phyloP scores from a whole-genome alignment of 2,329 filamentous ascomycete genomes.

The Fusarium sp. region DNA sequence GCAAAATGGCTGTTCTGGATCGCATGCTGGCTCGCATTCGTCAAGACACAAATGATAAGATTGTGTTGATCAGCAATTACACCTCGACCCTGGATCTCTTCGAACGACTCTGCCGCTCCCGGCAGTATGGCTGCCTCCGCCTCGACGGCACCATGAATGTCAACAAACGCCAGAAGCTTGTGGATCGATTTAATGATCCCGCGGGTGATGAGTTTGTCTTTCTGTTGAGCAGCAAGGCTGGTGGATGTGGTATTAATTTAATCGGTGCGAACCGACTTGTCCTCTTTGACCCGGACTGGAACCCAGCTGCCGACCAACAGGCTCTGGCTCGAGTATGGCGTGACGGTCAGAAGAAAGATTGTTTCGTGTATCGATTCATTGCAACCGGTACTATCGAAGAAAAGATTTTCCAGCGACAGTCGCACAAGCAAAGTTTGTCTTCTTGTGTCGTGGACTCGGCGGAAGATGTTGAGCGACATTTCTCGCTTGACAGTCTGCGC shows the following conservation, averaged over 20 bases:
- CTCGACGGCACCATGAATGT: constrained; percentile 98
- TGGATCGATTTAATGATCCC: constrained; percentile 97
- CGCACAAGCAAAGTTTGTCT: constrained; percentile 95
- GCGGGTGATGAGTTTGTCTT: constrained; percentile 92
- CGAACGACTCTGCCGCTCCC: constrained; percentile 85
- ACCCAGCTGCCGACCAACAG: constrained; percentile 96
- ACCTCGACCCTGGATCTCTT: constrained; percentile 96
- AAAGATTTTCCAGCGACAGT: constrained; percentile 98
- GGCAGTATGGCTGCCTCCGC: constrained; percentile 84
- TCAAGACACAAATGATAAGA: constrained; percentile 97
- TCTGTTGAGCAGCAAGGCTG: constrained; percentile 94
- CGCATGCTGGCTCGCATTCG: constrained; percentile 96
- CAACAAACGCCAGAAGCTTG: constrained; percentile 94
- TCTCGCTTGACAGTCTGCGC: constrained; percentile 87
- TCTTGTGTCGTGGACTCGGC: constrained; percentile 96
- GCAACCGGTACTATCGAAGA: constrained; percentile 98
- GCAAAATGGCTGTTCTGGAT: constrained; percentile 98
- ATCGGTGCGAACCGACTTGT: constrained; percentile 95
- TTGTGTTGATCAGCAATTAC: constrained; percentile 98
- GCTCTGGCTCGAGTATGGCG: constrained; percentile 97
- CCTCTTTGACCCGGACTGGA: constrained; percentile 98
- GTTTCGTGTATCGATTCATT: constrained; percentile 99
- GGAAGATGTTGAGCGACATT: constrained; percentile 97
- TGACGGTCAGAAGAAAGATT: constrained; percentile 99
- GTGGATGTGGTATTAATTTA: constrained; percentile 94